Evolutionary conservation across 2,329 filamentous ascomycete genomes (phyloP).

Genomic region (Ceratocystis destructans): DNA sequence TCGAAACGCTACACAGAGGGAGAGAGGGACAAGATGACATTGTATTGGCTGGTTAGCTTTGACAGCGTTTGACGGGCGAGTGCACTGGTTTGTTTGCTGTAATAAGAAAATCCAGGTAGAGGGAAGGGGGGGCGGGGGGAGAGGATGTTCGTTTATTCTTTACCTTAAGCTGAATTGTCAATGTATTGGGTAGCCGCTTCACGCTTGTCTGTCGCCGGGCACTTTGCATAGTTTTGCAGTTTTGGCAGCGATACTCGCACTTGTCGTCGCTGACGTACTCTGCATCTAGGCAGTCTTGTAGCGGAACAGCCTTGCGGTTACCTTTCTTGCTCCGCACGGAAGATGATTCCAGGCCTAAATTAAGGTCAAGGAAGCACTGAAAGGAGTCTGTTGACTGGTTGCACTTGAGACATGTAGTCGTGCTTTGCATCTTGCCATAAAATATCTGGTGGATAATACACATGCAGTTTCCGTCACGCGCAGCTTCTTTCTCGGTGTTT

Average conservation of each 20-base stretch:
- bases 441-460: slow-evolving; percentile 93
- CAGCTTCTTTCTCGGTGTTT: slow-evolving; percentile 42
- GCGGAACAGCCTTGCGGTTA: slow-evolving; percentile 32
- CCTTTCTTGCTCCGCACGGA: slow-evolving; percentile 51
- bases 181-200: slow-evolving; percentile 70
- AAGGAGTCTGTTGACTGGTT: slow-evolving; percentile 67
- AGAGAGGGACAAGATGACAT: not conserved
- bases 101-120: too few species aligned
- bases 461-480: slow-evolving; percentile 54
- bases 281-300: slow-evolving; percentile 65
- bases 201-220: slow-evolving; percentile 76
- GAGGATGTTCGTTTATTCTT: slow-evolving; percentile 19
- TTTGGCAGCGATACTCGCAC: slow-evolving; percentile 76
- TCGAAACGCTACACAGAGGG: slow-evolving; percentile 50
- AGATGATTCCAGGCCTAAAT: slow-evolving; percentile 65
- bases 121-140: not conserved
- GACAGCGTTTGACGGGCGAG: too few species aligned
- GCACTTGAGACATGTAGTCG: slow-evolving; percentile 82
- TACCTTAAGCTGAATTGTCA: slow-evolving; percentile 88
- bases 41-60: not conserved
- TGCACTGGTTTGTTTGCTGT: too few species aligned
- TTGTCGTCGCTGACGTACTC: slow-evolving; percentile 80
- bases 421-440: slow-evolving; percentile 80
- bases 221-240: slow-evolving; percentile 62
- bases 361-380: slow-evolving; percentile 84